These are phyloP conservation scores for Fusarium coicis DNA, from an alignment of 2,329 filamentous ascomycete genomes.

Conservation along the genomic window DNA sequence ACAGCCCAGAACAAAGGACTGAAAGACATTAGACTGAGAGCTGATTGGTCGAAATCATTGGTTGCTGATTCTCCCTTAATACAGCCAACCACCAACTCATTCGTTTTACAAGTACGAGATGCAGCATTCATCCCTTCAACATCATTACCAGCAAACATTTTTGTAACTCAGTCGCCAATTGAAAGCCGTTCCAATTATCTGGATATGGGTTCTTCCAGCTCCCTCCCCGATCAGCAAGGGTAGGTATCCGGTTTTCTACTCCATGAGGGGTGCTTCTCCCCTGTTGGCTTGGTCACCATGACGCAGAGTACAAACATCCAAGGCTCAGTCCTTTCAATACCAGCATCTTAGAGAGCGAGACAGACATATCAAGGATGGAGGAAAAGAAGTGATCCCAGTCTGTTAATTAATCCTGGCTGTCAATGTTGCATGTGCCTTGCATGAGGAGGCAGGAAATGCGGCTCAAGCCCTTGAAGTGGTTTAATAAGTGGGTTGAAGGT, in stretches of 20 bases:
- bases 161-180: slow-evolving; percentile 6
- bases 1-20: neutral
- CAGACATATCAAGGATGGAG: neutral
- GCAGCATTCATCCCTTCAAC: neutral
- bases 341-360: slow-evolving; percentile 24
- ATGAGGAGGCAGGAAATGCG: slow-evolving; percentile 23
- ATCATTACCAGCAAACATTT: neutral
- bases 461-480: slow-evolving; percentile 21
- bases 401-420: neutral
- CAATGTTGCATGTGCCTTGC: slow-evolving; percentile 29
- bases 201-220: neutral
- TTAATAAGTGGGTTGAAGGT: slow-evolving; percentile 17
- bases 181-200: slow-evolving; percentile 7
- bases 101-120: neutral
- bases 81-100: slow-evolving; percentile 19
- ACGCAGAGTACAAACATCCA: slow-evolving; percentile 5
- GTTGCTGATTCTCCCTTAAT: slow-evolving; percentile 1
- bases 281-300: slow-evolving; percentile 1
- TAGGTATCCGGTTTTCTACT: neutral
- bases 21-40: neutral
- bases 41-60: slow-evolving; percentile 9
- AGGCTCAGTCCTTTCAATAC: neutral
- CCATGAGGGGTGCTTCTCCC: neutral
- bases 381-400: neutral
- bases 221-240: neutral